Percentiles rank a stretch among this genome's conserved stretches.
Evolutionary conservation across 148 eudicot genomes (phyloP).

Genomic region (Mesembryanthemum crystallinum): DNA sequence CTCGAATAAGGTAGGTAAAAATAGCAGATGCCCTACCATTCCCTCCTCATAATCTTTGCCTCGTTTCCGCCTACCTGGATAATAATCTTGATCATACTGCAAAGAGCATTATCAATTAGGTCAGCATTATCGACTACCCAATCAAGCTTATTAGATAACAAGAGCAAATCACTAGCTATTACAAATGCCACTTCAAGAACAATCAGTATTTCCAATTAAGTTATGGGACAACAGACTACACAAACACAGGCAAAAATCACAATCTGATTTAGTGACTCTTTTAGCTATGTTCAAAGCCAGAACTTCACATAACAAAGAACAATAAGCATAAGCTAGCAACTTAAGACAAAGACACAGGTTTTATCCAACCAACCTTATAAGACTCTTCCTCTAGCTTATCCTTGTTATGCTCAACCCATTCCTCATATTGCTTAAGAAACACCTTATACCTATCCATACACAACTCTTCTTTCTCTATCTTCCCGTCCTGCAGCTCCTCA

Average conservation of each 20-base stretch:
- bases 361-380: constrained; percentile 51
- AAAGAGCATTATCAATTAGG: constrained; percentile 16
- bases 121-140: constrained; percentile 6
- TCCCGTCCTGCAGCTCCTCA: constrained; percentile 49
- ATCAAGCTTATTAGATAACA: constrained; percentile 10
- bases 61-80: constrained; percentile 96
- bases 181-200: neutral
- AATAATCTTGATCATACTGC: constrained; percentile 94
- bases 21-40: constrained; percentile 59
- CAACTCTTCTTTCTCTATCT: constrained; percentile 47
- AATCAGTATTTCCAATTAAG: neutral
- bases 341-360: neutral
- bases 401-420: constrained; percentile 84
- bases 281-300: too few species aligned
- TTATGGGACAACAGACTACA: neutral
- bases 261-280: neutral
- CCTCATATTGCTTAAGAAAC: constrained; percentile 80
- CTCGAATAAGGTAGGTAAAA: constrained; percentile 2
- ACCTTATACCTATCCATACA: constrained; percentile 83
- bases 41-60: constrained; percentile 94
- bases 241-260: neutral
- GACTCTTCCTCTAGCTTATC: constrained; percentile 88
- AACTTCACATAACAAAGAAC: neutral
- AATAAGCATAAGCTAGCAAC: neutral
- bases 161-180: neutral